These are phyloP conservation scores for Aspergillus aculeatinus DNA, from an alignment of 2,329 filamentous ascomycete genomes.

Conservation along the genomic window DNA sequence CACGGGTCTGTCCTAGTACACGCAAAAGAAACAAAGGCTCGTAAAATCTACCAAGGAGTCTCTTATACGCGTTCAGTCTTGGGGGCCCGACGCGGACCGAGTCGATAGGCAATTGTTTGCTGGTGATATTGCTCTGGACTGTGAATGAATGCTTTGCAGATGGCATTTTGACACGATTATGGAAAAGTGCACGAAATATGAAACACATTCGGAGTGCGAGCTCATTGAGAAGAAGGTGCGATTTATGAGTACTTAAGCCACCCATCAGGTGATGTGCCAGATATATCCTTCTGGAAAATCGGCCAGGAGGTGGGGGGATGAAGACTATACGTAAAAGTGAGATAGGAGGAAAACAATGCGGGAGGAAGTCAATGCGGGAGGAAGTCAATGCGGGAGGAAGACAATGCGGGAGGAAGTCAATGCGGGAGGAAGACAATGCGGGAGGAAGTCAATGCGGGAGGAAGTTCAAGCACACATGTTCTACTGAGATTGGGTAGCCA, in stretches of 20 bases:
- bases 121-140: slow-evolving; percentile 1
- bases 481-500: slow-evolving; percentile 1
- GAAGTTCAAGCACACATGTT: neutral
- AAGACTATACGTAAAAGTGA: neutral
- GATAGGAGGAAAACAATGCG: slow-evolving; percentile 2
- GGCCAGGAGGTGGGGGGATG: neutral
- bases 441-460: slow-evolving; percentile 1
- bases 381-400: neutral
- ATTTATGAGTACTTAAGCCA: neutral
- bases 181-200: neutral
- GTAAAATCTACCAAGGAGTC: slow-evolving; percentile 36
- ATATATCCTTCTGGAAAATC: neutral
- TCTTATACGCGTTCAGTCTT: slow-evolving; percentile 8
- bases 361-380: neutral
- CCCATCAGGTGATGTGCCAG: neutral
- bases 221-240: neutral
- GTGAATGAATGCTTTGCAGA: neutral
- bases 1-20: slow-evolving; percentile 15
- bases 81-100: slow-evolving; percentile 7
- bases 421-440: neutral
- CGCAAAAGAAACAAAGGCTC: slow-evolving; percentile 40
- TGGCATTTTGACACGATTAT: neutral
- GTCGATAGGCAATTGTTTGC: slow-evolving; percentile 1
- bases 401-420: neutral
- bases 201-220: neutral